A percentile compares a stretch with the other conserved stretches of the same genome.
phyloP scores from a whole-genome alignment of 306 rosid species.

The Benincasa hispida region DNA sequence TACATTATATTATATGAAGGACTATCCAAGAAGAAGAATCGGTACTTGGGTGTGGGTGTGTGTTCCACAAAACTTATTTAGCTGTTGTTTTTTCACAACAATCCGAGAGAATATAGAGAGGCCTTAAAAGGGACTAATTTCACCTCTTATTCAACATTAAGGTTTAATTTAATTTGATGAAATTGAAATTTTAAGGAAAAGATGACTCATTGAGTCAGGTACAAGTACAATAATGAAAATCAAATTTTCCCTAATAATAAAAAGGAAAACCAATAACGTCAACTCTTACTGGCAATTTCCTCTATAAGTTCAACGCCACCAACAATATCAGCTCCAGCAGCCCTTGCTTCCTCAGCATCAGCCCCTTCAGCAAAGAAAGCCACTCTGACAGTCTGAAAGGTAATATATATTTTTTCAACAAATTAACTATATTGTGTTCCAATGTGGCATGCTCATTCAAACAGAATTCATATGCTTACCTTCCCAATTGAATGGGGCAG shows the following conservation, averaged over 20 bases:
- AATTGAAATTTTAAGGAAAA: neutral
- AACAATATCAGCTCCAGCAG: slow-evolving; percentile 95
- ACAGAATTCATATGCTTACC: slow-evolving; percentile 33
- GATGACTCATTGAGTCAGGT: neutral
- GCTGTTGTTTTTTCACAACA: neutral
- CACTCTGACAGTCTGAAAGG: slow-evolving; percentile 71
- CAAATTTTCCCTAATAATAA: neutral
- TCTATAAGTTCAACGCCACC: slow-evolving; percentile 92
- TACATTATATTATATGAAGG: neutral
- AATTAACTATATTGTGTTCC: slow-evolving; percentile 13
- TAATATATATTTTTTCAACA: slow-evolving; percentile 22
- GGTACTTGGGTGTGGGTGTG: neutral
- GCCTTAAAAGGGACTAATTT: neutral
- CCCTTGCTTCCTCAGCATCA: slow-evolving; percentile 97
- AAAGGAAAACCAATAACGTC: slow-evolving; percentile 4
- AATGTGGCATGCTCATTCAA: neutral
- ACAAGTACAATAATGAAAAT: neutral
- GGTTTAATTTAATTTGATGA: neutral
- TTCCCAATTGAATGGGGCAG: slow-evolving; percentile 89
- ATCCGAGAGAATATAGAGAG: neutral
- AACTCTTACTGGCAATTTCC: slow-evolving; percentile 79
- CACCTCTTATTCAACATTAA: neutral
- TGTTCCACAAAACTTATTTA: neutral
- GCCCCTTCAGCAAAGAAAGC: slow-evolving; percentile 98
- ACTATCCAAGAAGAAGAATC: neutral